Percentiles rank a stretch among this genome's conserved stretches.
These are phyloP conservation scores for Daldinia concentrica DNA, from an alignment of 495 filamentous ascomycete species.

Conservation along the genomic window DNA sequence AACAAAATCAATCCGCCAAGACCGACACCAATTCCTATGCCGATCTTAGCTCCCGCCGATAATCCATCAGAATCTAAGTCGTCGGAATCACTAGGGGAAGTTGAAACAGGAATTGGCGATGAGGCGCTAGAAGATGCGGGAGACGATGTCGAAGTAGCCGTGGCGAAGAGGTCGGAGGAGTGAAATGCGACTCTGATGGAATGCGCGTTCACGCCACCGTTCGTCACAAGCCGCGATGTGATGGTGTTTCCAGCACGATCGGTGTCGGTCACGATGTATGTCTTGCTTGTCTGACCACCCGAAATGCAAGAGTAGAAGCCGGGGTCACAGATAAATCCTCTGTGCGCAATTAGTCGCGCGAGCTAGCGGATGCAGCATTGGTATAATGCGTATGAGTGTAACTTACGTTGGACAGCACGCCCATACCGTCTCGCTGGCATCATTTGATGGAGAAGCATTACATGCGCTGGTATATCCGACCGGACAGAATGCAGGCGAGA, in stretches of 20 bases:
- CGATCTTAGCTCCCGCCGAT: not conserved
- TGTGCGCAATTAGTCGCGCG: not conserved
- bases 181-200: slow-evolving; percentile 1
- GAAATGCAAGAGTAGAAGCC: not conserved
- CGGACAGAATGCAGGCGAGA: slow-evolving; percentile 33
- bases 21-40: not conserved
- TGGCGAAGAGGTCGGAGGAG: not conserved
- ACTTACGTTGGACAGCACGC: slow-evolving; percentile 34
- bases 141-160: not conserved
- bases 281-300: not conserved
- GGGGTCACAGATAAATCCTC: not conserved
- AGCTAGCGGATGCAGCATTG: not conserved
- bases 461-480: slow-evolving; percentile 32
- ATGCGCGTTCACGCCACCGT: not conserved
- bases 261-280: not conserved
- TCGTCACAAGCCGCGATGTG: not conserved
- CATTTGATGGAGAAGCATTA: slow-evolving; percentile 6
- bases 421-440: slow-evolving; percentile 30
- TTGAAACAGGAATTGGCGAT: not conserved
- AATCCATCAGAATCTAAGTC: not conserved
- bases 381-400: not conserved
- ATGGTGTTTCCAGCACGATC: not conserved
- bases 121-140: not conserved
- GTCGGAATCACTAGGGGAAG: not conserved
- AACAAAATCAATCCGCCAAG: not conserved